Base-by-base conservation (phyloP, 805 yeast species). In the Metschnikowia lochheadii region DNA sequence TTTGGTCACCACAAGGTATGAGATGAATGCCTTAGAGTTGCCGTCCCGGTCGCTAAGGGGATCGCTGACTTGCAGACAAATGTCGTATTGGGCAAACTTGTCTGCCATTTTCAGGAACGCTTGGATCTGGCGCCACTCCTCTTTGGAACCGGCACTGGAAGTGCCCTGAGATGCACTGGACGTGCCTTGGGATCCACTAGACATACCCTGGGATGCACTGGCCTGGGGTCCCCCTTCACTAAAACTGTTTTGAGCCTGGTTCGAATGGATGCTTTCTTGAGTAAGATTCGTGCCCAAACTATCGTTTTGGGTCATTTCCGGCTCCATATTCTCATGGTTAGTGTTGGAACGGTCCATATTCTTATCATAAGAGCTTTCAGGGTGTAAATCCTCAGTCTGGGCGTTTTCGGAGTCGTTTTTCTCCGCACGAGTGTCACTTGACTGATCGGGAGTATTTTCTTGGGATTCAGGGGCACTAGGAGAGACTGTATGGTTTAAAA, bases 1-100 rank as follows among this genome's bases (percentile, higher is more conserved):
- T 44, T 72, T 68, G 1, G 94, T 81, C 32, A 83, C 78, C 26
- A 89, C 72, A 38, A 85, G 70, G 62, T 86, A 89, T 5, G 94
- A 79, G 10, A 87, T 85, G 64, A 69, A 89, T n/a, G 89, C 84
- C 56, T 85, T 86, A 53, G 86, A 85, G 2, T 86, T 83, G 46
- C 67, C 61, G 50, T 88, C 94, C 48, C 79, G 73, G 62, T 87
- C 92, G 59, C 84, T 81, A 49, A 79, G 76, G 2, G 96, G 94
- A 20, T 77, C 76, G 2, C 76, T 64, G 5, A 86, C 89, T n/a
- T 54, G 49, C 21, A 70, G 53, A 14, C 46, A 47, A 21, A 64
- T 53, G 10, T 40, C 29, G 45, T 57, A 62, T 38, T 52, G 43
- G 13, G 38, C 38, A 40, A 54, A 59, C 21, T 49, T 53, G 3